Base-by-base conservation (phyloP, 495 filamentous ascomycete species). In the Rhypophila decipiens region DNA sequence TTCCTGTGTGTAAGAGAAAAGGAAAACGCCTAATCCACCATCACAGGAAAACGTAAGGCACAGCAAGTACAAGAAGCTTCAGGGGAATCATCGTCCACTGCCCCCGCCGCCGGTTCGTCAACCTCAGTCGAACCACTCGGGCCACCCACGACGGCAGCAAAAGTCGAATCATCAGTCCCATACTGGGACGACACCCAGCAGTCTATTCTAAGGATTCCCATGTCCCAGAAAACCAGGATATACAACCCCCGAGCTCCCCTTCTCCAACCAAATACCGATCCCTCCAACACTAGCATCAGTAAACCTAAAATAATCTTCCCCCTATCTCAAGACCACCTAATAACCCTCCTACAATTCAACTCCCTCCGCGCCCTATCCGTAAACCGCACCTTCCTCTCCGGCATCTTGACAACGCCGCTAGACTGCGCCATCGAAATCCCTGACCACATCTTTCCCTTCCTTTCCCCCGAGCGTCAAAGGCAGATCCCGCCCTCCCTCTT, bases 271-370 rank as follows among this genome's bases (percentile, higher is more conserved):
- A 23, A 24, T 4, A 41, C 20, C 17, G 5, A 22, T 9, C 39
- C 20, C 18, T 41, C 21, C 15, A 41, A 41, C 19, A 49, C 65
- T n/a, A 43, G n/a, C n/a, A n/a, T n/a, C n/a, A n/a, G n/a, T n/a
- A n/a, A n/a, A n/a, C n/a, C 21, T 15, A 23, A 20, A 8, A 47
- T 67, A 15, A 40, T 69, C 27, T 67, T 70, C 49, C 66, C 68
- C 29, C 63, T 73, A 39, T 66, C 53, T 48, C 53, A 62, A 46
- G 68, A 71, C 45, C 64, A 71, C 42, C 66, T 71, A 22, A 67
- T 70, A 42, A 66, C 63, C 5, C 61, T 73, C 19, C 55, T 71
- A 17, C 70, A 73, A 51, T 71, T 50, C 60, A 73, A 73, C 47
- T 60, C 62, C 47, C 59, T 73, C 41, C 64, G 67, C 40, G 70